Conservation (phyloP, 2,329 filamentous ascomycete genomes). For the Chrysoporthe cubensis region DNA sequence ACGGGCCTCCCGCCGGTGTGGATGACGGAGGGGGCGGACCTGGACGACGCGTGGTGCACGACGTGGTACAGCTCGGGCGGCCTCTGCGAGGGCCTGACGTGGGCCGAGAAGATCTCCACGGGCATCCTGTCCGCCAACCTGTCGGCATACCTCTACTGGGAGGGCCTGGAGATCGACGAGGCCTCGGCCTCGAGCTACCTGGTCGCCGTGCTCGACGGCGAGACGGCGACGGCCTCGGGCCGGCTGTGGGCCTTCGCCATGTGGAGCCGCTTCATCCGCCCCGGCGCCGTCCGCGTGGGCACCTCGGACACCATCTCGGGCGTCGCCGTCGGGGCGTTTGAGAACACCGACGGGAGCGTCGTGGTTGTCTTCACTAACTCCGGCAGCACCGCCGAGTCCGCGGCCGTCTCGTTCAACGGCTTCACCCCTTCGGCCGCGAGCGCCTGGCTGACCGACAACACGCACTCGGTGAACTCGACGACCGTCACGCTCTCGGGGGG, state of each 20-base stretch:
- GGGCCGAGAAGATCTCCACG: slow-evolving; percentile 50
- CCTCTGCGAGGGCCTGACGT: slow-evolving; percentile 49
- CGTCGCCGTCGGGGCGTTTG: slow-evolving; percentile 34
- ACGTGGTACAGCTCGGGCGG: slow-evolving; percentile 48
- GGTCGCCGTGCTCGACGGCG: slow-evolving; percentile 31
- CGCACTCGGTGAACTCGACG: slow-evolving; percentile 32
- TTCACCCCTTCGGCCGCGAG: slow-evolving; percentile 35
- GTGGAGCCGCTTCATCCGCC: slow-evolving; percentile 38
- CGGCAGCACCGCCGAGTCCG: slow-evolving; percentile 35
- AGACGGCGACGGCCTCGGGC: slow-evolving; percentile 33
- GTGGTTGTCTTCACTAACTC: slow-evolving; percentile 38
- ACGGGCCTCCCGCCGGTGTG: slow-evolving; percentile 40
- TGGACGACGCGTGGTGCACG: slow-evolving; percentile 44
- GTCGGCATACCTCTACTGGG: slow-evolving; percentile 53
- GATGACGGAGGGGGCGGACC: slow-evolving; percentile 53
- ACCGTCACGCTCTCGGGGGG: slow-evolving; percentile 28
- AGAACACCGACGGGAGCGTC: slow-evolving; percentile 40
- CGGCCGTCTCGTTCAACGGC: slow-evolving; percentile 37
- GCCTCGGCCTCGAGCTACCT: slow-evolving; percentile 27
- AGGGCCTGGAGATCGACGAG: slow-evolving; percentile 37
- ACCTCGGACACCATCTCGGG: slow-evolving; percentile 35
- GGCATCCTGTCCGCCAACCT: slow-evolving; percentile 48
- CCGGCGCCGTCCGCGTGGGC: slow-evolving; percentile 36
- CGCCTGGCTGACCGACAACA: slow-evolving; percentile 44
- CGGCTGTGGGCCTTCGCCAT: slow-evolving; percentile 38